Percentiles rank a stretch among this genome's conserved stretches.
Conservation (phyloP, 225 moss, liverwort and hornwort genomes). For the Pleurozium schreberi region DNA sequence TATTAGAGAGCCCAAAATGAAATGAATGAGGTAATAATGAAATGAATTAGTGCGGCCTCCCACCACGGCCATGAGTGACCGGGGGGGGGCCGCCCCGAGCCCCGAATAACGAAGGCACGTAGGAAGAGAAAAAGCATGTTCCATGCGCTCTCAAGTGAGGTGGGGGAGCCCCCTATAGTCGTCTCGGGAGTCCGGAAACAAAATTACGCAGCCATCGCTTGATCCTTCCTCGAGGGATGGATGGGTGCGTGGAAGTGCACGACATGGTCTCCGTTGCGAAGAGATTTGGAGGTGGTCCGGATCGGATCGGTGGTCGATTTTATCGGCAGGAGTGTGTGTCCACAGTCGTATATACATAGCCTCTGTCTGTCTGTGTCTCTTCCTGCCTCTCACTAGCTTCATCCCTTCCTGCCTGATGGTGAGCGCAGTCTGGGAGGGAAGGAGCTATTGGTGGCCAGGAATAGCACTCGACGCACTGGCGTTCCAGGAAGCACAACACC, state of each 20-base stretch:
- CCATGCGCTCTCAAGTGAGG: not conserved
- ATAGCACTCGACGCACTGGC: not conserved
- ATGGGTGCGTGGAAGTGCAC: not conserved
- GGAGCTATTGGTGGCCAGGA: slow-evolving; percentile 40
- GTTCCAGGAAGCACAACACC: too few relatives aligned
- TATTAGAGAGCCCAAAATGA: too few relatives aligned
- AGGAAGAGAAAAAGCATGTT: not conserved
- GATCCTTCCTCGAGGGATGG: too few relatives aligned
- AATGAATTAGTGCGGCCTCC: not conserved
- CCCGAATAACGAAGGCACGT: not conserved
- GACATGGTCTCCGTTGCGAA: not conserved
- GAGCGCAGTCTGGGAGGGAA: slow-evolving; percentile 18
- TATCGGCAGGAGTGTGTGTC: too few relatives aligned
- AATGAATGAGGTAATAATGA: too few relatives aligned
- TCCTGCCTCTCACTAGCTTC: slow-evolving; percentile 41
- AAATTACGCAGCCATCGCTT: not conserved
- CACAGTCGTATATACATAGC: too few relatives aligned
- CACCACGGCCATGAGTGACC: not conserved
- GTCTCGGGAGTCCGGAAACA: not conserved
- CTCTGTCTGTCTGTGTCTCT: not conserved
- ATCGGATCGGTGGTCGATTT: not conserved
- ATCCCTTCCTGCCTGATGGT: slow-evolving; percentile 14
- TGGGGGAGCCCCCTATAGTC: not conserved
- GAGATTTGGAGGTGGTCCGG: not conserved
- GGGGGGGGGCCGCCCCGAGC: too few relatives aligned